Percentiles rank a stretch among this genome's conserved stretches.
phyloP scores from a whole-genome alignment of 352 stramenopile species.

The Pythium graminicola region DNA sequence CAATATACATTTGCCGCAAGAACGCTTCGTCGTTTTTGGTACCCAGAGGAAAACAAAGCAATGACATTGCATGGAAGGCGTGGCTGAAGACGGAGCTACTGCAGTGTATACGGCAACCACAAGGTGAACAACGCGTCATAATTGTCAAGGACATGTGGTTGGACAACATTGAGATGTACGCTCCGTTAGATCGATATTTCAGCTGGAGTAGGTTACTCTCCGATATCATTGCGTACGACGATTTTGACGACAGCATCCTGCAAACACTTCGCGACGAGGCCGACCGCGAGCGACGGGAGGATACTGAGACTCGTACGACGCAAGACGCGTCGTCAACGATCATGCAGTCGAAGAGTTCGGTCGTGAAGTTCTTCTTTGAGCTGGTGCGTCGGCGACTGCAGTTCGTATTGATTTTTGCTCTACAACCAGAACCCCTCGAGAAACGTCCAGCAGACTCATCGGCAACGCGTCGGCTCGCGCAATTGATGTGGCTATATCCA shows the following conservation, averaged over 20 bases:
- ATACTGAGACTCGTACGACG: not conserved
- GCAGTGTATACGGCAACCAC: constrained; percentile 26
- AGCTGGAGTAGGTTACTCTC: constrained; percentile 29
- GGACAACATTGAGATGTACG: constrained; percentile 29
- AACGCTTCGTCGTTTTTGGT: constrained; percentile 25
- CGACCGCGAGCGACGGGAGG: constrained; percentile 18
- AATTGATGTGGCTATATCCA: constrained; percentile 36
- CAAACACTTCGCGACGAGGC: constrained; percentile 28
- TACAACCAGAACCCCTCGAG: constrained; percentile 1
- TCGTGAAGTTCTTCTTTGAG: constrained; percentile 44
- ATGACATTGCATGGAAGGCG: constrained; percentile 26
- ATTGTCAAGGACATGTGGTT: constrained; percentile 49
- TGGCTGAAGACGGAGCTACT: constrained; percentile 39
- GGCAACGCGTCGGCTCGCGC: constrained; percentile 2
- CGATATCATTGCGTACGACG: constrained; percentile 43
- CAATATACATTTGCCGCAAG: constrained; percentile 50
- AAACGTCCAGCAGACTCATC: not conserved
- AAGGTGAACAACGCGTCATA: constrained; percentile 39
- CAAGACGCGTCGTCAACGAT: not conserved
- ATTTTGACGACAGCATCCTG: constrained; percentile 45
- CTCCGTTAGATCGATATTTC: constrained; percentile 40
- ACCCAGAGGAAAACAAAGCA: not conserved
- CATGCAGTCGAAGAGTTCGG: constrained; percentile 39
- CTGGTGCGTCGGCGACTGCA: constrained; percentile 42
- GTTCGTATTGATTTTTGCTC: constrained; percentile 41